Base-by-base conservation (phyloP, 306 rosid genomes). In the Benincasa hispida region DNA sequence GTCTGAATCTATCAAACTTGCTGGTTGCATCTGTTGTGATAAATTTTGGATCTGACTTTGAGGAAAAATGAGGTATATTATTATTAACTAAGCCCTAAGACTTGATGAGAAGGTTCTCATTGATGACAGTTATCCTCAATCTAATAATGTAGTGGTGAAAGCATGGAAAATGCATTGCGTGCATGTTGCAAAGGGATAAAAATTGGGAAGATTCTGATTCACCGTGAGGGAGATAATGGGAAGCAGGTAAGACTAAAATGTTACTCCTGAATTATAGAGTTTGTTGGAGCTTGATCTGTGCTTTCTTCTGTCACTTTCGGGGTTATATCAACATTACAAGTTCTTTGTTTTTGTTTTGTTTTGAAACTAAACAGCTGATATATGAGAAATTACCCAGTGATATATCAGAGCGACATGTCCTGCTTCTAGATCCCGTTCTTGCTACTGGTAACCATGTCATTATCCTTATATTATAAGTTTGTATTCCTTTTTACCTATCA, bases 151-250 rank as follows among this genome's bases (percentile, higher is more conserved):
- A 94, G 99, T 87, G 99, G 99, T 77, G 99, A 91, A 84, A 93
- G 98, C 88, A 93, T 93, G 98, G 98, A 93, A 87, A 93, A 91
- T 78, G 98, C 98, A 19, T 80, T 94, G 75, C 97, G 97, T 75
- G 96, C 99, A 77, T 91, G 99, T 79, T 94, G 99, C 88, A 94
- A 94, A 82, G 97, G 99, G 75, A 94, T 94, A 61, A 94, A 94
- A 86, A 94, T 94, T 83, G 99, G 99, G 78, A 94, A 94, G 88
- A 94, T 94, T 80, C 86, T 94, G 82, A 94, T 94, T 81, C 99
- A 94, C 80, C 94, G 99, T 14, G 99, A 85, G 86, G 99, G 99
- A 81, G 99, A 93, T 75, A 72, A 94, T 21, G 99, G 99, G 68
- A 85, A 91, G 80, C 97, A 94, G 99, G 99, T 90, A 65, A 77